Conservation (phyloP, 805 yeast genomes). For the Pachysolen tannophilus region DNA sequence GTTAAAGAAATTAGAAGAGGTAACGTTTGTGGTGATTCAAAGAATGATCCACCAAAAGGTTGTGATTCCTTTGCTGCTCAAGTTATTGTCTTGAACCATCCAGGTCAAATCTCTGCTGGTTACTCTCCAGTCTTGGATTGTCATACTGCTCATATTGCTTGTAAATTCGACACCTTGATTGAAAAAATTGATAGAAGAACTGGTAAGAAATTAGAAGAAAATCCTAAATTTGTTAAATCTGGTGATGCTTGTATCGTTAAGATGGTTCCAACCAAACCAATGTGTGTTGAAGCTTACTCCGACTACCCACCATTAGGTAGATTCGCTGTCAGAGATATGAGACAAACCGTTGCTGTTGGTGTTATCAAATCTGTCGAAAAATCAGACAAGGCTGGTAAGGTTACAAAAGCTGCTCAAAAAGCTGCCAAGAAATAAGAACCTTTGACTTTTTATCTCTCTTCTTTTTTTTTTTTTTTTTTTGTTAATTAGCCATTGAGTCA, state of each 20-base stretch:
- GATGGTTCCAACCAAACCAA: slow-evolving; percentile 82
- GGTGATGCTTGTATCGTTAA: slow-evolving; percentile 95
- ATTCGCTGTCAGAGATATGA: slow-evolving; percentile 98
- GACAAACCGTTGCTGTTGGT: slow-evolving; percentile 99
- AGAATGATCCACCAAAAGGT: slow-evolving; percentile 81
- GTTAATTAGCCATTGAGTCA: too few relatives aligned
- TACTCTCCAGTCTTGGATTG: slow-evolving; percentile 89
- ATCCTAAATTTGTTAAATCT: slow-evolving; percentile 90
- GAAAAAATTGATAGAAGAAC: slow-evolving; percentile 90
- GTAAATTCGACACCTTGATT: slow-evolving; percentile 66
- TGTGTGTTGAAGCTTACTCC: slow-evolving; percentile 91
- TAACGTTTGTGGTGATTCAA: slow-evolving; percentile 87
- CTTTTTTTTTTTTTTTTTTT: too few relatives aligned
- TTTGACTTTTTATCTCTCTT: too few relatives aligned
- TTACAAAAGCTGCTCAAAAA: slow-evolving; percentile 92
- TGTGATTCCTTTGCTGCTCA: slow-evolving; percentile 78
- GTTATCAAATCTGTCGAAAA: slow-evolving; percentile 93
- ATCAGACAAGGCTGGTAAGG: slow-evolving; percentile 84
- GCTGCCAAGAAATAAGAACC: too few relatives aligned
- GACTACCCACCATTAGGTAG: slow-evolving; percentile 98
- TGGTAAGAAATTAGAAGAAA: slow-evolving; percentile 83
- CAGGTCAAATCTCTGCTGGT: slow-evolving; percentile 87
- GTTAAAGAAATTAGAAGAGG: slow-evolving; percentile 88
- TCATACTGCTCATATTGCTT: slow-evolving; percentile 91
- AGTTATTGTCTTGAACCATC: slow-evolving; percentile 84